Conservation (phyloP, 495 filamentous ascomycete genomes). For the Lichina pygmaea region DNA sequence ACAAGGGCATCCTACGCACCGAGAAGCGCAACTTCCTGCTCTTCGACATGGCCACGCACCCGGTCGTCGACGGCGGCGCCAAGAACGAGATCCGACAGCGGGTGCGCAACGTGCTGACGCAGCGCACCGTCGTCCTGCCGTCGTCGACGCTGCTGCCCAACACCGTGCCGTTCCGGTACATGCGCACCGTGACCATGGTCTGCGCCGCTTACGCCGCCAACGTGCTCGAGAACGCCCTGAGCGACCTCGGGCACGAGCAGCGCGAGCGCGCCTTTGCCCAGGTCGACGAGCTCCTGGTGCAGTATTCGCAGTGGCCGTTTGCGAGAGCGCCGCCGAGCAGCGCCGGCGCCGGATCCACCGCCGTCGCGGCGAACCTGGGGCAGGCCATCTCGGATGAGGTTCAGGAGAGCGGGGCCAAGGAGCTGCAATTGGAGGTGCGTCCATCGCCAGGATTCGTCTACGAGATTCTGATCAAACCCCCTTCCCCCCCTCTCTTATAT, state of each 20-base stretch:
- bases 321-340: slow-evolving; percentile 47
- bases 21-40: slow-evolving; percentile 98
- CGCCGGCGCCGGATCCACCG: slow-evolving; percentile 25
- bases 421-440: slow-evolving; percentile 76
- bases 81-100: slow-evolving; percentile 90
- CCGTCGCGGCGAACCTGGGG: slow-evolving; percentile 42
- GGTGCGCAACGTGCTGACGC: slow-evolving; percentile 77
- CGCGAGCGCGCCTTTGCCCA: slow-evolving; percentile 85
- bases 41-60: slow-evolving; percentile 98
- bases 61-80: slow-evolving; percentile 86
- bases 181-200: slow-evolving; percentile 82
- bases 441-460: too few relatives aligned
- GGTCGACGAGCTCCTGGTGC: slow-evolving; percentile 82
- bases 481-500: background rate
- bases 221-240: slow-evolving; percentile 89
- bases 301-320: slow-evolving; percentile 96
- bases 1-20: slow-evolving; percentile 93
- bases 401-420: slow-evolving; percentile 61
- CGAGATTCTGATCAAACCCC: too few relatives aligned
- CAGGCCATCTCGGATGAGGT: slow-evolving; percentile 72
- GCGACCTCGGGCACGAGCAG: slow-evolving; percentile 76
- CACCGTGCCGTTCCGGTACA: slow-evolving; percentile 74
- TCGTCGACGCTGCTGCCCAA: slow-evolving; percentile 69
- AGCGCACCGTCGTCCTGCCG: slow-evolving; percentile 75
- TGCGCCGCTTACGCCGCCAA: slow-evolving; percentile 96